Evolutionary conservation across 495 filamentous ascomycete species (phyloP).

Genomic region (Lophiostoma macrostomum): DNA sequence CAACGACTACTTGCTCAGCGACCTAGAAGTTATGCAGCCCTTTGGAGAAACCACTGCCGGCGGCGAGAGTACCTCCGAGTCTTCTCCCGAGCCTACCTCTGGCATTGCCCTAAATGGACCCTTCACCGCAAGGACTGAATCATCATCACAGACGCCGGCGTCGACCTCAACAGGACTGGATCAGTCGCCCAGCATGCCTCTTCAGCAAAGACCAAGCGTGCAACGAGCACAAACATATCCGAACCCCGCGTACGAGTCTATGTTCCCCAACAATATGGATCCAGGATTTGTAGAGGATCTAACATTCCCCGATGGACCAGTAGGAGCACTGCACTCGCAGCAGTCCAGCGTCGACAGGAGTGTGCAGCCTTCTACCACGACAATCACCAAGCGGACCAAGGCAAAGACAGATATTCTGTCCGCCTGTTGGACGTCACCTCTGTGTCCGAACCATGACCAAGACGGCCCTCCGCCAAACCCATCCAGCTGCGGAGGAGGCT

Average conservation of each 20-base stretch:
- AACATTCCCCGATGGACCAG: slow-evolving; percentile 30
- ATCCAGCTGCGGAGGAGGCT: slow-evolving; percentile 30
- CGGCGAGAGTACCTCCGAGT: slow-evolving; percentile 30
- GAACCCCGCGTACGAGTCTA: slow-evolving; percentile 25
- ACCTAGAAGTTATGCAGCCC: slow-evolving; percentile 30
- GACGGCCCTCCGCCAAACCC: slow-evolving; percentile 32
- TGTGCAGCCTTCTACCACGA: slow-evolving; percentile 3
- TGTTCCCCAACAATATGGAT: slow-evolving; percentile 29
- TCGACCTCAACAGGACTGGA: slow-evolving; percentile 14
- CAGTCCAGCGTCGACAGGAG: slow-evolving; percentile 2
- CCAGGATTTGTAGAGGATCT: slow-evolving; percentile 30
- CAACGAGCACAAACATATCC: slow-evolving; percentile 26
- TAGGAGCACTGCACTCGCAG: not conserved
- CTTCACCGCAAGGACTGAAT: not conserved
- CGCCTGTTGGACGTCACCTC: slow-evolving; percentile 36
- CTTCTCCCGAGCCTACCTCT: slow-evolving; percentile 28
- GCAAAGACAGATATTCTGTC: slow-evolving; percentile 26
- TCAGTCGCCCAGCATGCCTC: slow-evolving; percentile 16
- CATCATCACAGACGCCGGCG: slow-evolving; percentile 11
- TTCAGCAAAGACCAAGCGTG: not conserved
- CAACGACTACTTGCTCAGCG: slow-evolving; percentile 34
- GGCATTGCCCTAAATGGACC: not conserved
- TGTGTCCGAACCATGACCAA: slow-evolving; percentile 35
- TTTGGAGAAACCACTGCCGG: slow-evolving; percentile 26
- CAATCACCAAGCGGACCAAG: slow-evolving; percentile 26